phyloP scores from a whole-genome alignment of 192 early-diverging fungal species.

The Podochytrium sp. region DNA sequence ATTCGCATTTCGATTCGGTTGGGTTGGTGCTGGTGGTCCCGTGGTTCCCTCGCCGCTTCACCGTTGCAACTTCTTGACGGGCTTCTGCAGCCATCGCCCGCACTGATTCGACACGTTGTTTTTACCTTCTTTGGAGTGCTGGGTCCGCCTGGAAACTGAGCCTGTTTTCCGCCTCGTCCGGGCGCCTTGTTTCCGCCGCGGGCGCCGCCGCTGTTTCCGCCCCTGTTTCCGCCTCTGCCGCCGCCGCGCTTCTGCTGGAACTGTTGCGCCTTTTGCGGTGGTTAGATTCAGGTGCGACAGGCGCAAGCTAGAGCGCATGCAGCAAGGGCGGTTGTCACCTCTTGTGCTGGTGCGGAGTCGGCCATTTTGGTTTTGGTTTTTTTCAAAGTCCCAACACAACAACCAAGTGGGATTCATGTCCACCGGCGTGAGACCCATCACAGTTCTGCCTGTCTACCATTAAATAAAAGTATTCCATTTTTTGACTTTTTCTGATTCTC shows the following conservation, averaged over 20 bases:
- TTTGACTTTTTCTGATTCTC: too few relatives aligned
- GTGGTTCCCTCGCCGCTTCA: too few relatives aligned
- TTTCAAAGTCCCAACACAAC: background rate
- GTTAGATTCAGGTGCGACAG: background rate
- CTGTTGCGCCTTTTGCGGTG: background rate
- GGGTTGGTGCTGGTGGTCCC: too few relatives aligned
- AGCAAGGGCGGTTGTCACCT: background rate
- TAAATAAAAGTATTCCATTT: too few relatives aligned
- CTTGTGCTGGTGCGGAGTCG: background rate
- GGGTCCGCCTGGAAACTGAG: constrained; percentile 23
- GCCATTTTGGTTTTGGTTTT: background rate
- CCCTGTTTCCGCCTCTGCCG: constrained; percentile 6
- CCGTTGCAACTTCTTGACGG: too few relatives aligned
- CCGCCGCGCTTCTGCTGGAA: background rate
- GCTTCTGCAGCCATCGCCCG: too few relatives aligned
- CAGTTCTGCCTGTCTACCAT: too few relatives aligned
- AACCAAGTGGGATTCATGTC: too few relatives aligned
- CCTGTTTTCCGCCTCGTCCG: constrained; percentile 53
- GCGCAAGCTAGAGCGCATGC: background rate
- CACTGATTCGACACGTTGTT: too few relatives aligned
- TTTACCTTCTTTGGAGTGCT: constrained; percentile 24
- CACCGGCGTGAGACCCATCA: too few relatives aligned
- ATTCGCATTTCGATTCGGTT: too few relatives aligned
- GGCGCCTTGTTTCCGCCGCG: constrained; percentile 53
- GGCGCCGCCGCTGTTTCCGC: constrained; percentile 44